Evolutionary conservation across 2,329 filamentous ascomycete genomes (phyloP), one percentile per base, ranked within the genome.

Genomic region (Venturia oleaginea): DNA sequence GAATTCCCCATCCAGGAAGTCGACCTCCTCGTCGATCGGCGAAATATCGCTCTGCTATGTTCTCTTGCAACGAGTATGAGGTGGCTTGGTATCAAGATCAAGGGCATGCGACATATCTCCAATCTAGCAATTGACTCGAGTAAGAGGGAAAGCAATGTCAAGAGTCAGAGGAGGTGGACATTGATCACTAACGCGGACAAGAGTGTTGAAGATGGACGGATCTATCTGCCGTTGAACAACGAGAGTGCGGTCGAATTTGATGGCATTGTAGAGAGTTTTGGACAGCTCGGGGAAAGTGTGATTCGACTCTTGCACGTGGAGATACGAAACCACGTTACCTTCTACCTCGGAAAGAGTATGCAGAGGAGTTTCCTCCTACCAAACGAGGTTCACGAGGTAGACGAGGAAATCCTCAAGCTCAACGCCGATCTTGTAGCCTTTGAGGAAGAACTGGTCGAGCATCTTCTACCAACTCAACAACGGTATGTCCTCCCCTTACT

Each of bases 61-160:
- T 83, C 97, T 46, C 80, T 99, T 42, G 95, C 96, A 75, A 97
- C 92, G 61, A 97, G 92, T 78, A 96, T 97, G 91, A 94, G 95
- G 80, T 99, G 94, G 94, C 84, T 99, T 42, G 87, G 90, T 24
- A 88, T 88, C 69, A 94, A 93, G 76, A 86, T 96, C 51, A 79
- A 83, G n/a, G 82, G 90, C 65, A 81, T 99, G 63, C 85, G 94
- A 51, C 87, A 93, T 71, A 91, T 97, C 70, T 93, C 90, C 24
- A 81, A 83, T 62, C 86, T 88, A 66, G 86, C 90, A 57, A 84
- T 85, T 43, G 86, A 91, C 74, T 86, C 85, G 38, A 83, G 86
- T 68, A 77, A 81, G 51, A 81, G 74, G 62, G 74, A 76, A 34
- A 69, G 72, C 32, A 55, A 38, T 10, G 37, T 40, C 3, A 46